These are phyloP conservation scores for Vitis rotundifolia DNA, from an alignment of 164 flowering plant species.

Conservation along the genomic window DNA sequence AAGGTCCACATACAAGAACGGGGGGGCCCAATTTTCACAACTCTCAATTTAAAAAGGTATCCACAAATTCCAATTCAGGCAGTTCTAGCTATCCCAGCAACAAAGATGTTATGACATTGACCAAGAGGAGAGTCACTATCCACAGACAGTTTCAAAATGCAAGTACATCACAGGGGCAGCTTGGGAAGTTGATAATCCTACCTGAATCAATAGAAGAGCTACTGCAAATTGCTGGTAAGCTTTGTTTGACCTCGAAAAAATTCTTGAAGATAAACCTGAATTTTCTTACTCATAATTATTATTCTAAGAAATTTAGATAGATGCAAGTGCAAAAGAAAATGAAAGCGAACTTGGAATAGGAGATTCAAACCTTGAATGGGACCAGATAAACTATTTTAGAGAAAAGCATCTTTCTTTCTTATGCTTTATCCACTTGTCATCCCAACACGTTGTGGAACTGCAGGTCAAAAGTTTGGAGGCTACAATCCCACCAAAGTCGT, in stretches of 20 bases:
- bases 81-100: constrained; percentile 11
- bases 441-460: constrained; percentile 36
- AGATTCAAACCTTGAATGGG: constrained; percentile 10
- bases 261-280: constrained; percentile 26
- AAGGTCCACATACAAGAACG: constrained; percentile 15
- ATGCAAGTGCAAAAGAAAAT: not conserved
- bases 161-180: constrained; percentile 31
- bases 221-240: constrained; percentile 70
- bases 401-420: constrained; percentile 10
- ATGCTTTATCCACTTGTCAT: constrained; percentile 17
- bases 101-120: constrained; percentile 13
- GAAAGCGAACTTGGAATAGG: not conserved
- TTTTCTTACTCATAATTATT: not conserved
- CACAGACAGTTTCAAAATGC: constrained; percentile 39
- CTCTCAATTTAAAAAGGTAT: constrained; percentile 12
- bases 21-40: constrained; percentile 3
- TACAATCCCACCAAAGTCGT: constrained; percentile 55
- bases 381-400: not conserved
- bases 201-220: constrained; percentile 85
- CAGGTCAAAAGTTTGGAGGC: constrained; percentile 85
- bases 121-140: constrained; percentile 72
- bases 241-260: constrained; percentile 15
- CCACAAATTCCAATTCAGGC: constrained; percentile 20
- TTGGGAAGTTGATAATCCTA: constrained; percentile 61
- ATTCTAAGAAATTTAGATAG: not conserved